Conservation (phyloP, 495 filamentous ascomycete genomes). For the Lasiosphaeris hirsuta region DNA sequence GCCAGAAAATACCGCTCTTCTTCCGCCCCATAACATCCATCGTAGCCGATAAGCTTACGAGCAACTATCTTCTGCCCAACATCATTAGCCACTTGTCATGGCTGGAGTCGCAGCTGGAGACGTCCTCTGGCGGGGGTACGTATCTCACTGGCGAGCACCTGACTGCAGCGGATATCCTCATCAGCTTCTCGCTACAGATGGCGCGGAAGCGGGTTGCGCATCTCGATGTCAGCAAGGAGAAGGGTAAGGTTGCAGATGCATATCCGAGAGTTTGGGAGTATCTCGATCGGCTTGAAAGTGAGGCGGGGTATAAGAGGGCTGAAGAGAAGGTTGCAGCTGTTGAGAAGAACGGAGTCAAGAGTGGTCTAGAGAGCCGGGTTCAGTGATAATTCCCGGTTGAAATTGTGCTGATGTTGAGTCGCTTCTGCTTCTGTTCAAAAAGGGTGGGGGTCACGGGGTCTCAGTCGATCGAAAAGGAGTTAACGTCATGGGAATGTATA, state of each 20-base stretch:
- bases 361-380: too few relatives aligned
- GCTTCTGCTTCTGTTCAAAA: too few relatives aligned
- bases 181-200: conserved; percentile 69
- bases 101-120: conserved; percentile 66
- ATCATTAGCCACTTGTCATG: conserved; percentile 64
- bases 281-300: conserved; percentile 55
- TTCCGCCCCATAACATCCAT: conserved; percentile 68
- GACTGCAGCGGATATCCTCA: conserved; percentile 75
- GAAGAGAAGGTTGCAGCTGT: conserved; percentile 50
- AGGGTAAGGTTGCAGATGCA: conserved; percentile 15
- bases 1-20: conserved; percentile 74
- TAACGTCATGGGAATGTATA: too few relatives aligned
- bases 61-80: conserved; percentile 59
- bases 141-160: conserved; percentile 71
- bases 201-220: conserved; percentile 56
- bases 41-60: conserved; percentile 60
- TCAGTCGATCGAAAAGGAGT: too few relatives aligned
- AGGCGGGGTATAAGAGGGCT: conserved; percentile 56
- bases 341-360: too few relatives aligned
- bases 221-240: conserved; percentile 23
- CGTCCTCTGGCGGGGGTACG: conserved; percentile 51
- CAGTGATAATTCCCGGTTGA: too few relatives aligned
- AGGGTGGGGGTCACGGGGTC: too few relatives aligned
- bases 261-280: conserved; percentile 57
- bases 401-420: too few relatives aligned